Conservation (phyloP, 306 rosid species). For the Purshia tridentata region DNA sequence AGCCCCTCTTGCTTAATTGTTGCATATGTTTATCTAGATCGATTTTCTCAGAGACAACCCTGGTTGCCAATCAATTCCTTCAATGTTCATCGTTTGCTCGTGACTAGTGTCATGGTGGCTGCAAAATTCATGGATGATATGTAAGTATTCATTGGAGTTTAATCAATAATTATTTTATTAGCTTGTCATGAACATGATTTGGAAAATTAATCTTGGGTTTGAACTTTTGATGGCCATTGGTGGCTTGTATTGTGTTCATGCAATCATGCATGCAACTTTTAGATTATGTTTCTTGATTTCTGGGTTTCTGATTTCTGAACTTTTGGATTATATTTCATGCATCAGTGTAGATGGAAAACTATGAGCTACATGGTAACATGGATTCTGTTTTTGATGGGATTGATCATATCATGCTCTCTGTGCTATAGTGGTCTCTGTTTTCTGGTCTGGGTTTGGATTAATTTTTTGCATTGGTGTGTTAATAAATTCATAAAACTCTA, state of each 20-base stretch:
- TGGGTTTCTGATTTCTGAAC: too few species aligned
- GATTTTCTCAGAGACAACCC: too few species aligned
- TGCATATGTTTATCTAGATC: too few species aligned
- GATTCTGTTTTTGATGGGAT: neutral
- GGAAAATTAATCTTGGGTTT: conserved; percentile 2
- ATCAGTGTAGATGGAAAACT: neutral
- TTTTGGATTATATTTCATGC: too few species aligned
- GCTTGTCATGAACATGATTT: neutral
- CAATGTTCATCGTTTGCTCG: conserved; percentile 83
- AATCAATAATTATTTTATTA: conserved; percentile 2
- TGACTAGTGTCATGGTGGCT: conserved; percentile 89
- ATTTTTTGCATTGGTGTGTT: neutral
- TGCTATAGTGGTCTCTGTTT: neutral
- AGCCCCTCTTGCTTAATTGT: too few species aligned
- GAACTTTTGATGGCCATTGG: too few species aligned
- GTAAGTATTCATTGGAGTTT: conserved; percentile 47
- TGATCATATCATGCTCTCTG: neutral
- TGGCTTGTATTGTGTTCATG: neutral
- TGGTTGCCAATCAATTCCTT: conserved; percentile 81
- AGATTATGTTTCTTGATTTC: neutral
- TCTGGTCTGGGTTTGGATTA: conserved; percentile 20
- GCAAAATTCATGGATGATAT: conserved; percentile 98
- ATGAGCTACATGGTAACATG: neutral
- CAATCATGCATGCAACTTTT: neutral
- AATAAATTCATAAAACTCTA: neutral